Evolutionary conservation across 75 land plant genomes (phyloP), one percentile per base, ranked within the genome.

Genomic region (Gnetum montanum): DNA sequence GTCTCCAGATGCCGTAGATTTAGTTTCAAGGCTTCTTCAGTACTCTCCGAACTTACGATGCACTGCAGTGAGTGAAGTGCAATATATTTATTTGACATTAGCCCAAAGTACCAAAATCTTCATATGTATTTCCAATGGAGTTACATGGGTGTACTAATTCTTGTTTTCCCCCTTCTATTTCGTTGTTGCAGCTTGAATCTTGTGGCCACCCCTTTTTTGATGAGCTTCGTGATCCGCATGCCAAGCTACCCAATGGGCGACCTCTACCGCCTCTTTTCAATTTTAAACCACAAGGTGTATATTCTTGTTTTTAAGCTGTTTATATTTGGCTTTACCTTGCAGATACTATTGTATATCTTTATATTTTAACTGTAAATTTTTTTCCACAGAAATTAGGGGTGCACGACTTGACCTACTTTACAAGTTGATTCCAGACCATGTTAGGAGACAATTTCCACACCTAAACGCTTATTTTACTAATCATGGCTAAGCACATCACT

Each of bases 1-100:
- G 82, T 85, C 90, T 50, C 90, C 82, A 22, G 85, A 85, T 65
- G 85, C 90, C 22, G 90, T 85, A 34, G 90, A 85, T 64, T 70
- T 85, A 13, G 90, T 85, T 18, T 85, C 90, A 13, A 78, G 86
- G 45, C 65, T 82, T 41, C 68, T 82, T 0, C 86, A 82, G 34
- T 82, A 82, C 57, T 82, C 86, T 8, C 86, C 86, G 34, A 78
- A 70, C 49, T 57, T 77, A 15, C 74, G 86, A 1, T 70, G 75
- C 61, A 59, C 73, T 58, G 81, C 86, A 38, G 86, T 82, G 36
- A 74, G 82, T 40, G 15, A 40, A 18, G n/a, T 40, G 8, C 13
- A 40, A 13, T 13, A 40, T 16, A 40, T 40, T 13, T 13, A 40
- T 13, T 40, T 40, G n/a, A 40, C n/a, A 16, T 40, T 40, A 13